Base-by-base conservation (phyloP, 805 yeast species). In the Teunomyces aglyptinius region DNA sequence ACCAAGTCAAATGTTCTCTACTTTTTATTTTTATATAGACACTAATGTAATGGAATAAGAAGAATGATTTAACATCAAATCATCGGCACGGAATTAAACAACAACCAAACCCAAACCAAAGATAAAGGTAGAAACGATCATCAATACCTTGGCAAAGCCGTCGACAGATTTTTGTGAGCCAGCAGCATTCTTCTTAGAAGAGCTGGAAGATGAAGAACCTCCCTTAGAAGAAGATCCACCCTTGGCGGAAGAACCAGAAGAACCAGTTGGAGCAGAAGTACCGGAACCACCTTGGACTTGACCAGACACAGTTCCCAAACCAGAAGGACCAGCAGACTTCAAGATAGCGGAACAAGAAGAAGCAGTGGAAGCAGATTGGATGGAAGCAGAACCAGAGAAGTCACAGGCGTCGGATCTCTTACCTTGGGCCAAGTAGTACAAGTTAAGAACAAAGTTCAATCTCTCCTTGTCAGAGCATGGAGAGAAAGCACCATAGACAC, bases 281-380 rank as follows among this genome's bases (percentile, higher is more conserved):
- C 64, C 40, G 11, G 50, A 56, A 44, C 69, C 76, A 38, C 79
- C 43, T 39, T 45, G 49, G 33, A 65, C 46, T 20, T 65, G 49
- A 36, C 67, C 73, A 40, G 65, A 60, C 47, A 83, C 73, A 24
- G 80, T 50, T 47, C 89, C 89, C 47, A 81, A 62, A 64, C 95
- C 96, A 43, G 77, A 75, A 49, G 77, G 51, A 63, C 95, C 95
- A 55, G 91, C 90, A 55, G 82, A 77, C 18, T 68, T 64, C 54
- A 88, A 63, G 55, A 75, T 71, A 42, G 86, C 71, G 15, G 81
- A 56, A 71, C 90, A 85, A 13, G 77, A 61, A 35, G 80, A 69
- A 38, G 76, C 78, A 32, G 82, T 75, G 38, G 79, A 54, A 32
- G 78, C 79, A 46, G 69, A 68, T 48, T 62, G 53, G 57, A 83